These are phyloP conservation scores for Penicillium expansum DNA, from an alignment of 2,329 filamentous ascomycete species.

Conservation along the genomic window DNA sequence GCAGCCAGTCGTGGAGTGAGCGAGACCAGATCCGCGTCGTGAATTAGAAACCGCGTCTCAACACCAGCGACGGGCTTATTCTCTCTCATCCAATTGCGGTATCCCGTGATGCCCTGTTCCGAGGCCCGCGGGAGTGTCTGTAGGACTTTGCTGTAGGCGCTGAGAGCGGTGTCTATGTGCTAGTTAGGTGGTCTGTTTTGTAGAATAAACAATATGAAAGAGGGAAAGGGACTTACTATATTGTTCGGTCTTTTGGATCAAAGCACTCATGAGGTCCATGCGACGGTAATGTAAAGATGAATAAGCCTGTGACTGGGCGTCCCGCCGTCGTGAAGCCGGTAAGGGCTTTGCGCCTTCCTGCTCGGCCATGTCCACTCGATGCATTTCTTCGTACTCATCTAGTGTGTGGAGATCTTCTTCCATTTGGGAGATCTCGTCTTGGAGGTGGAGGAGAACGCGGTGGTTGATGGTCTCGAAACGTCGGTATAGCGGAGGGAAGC, in stretches of 20 bases:
- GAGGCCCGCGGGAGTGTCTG: conserved; percentile 48
- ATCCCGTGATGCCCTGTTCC: conserved; percentile 49
- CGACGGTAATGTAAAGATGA: conserved; percentile 55
- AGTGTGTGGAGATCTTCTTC: conserved; percentile 72
- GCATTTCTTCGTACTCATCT: conserved; percentile 57
- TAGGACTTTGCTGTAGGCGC: conserved; percentile 48
- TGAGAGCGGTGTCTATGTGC: conserved; percentile 40
- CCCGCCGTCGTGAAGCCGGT: conserved; percentile 42
- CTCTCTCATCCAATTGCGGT: conserved; percentile 54
- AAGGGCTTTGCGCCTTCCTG: conserved; percentile 33
- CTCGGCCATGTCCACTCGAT: conserved; percentile 32
- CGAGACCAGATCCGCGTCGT: conserved; percentile 47
- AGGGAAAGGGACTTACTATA: conserved; percentile 51
- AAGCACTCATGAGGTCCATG: conserved; percentile 53
- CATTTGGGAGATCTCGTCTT: conserved; percentile 78
- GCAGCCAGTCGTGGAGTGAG: conserved; percentile 26
- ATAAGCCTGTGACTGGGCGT: conserved; percentile 49
- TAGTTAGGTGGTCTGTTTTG: not conserved
- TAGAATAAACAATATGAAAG: not conserved
- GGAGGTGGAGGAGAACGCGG: conserved; percentile 74
- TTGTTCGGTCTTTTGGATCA: conserved; percentile 59
- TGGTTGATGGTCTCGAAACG: conserved; percentile 81
- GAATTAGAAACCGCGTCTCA: conserved; percentile 55
- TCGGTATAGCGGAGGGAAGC: conserved; percentile 66
- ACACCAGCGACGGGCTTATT: conserved; percentile 49